Conservation (phyloP, 768 basidiomycete genomes). For the Chalciporus piperatus region DNA sequence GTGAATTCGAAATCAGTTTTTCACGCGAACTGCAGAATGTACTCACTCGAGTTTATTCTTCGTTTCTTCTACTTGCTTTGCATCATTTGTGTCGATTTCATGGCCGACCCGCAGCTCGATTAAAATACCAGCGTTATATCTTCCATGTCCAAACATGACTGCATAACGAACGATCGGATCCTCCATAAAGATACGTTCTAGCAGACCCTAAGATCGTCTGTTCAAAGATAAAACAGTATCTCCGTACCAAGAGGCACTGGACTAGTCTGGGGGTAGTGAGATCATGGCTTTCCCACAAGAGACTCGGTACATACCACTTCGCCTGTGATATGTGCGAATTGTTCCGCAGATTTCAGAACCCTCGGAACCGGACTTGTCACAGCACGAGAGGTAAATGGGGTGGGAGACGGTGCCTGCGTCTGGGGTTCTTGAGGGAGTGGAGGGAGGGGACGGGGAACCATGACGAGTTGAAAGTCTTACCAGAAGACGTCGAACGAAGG, state of each 20-base stretch:
- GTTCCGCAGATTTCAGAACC: neutral
- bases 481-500: slow-evolving; percentile 9
- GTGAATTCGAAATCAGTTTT: neutral
- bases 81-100: slow-evolving; percentile 10
- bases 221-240: neutral
- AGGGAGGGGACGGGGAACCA: neutral
- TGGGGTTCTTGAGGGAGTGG: neutral
- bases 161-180: slow-evolving; percentile 15
- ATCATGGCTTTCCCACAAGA: neutral
- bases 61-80: slow-evolving; percentile 9
- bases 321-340: slow-evolving; percentile 15
- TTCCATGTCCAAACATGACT: slow-evolving; percentile 22
- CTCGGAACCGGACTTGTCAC: no score
- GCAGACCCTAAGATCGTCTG: neutral
- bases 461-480: slow-evolving; percentile 3
- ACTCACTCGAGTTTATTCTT: slow-evolving; percentile 16
- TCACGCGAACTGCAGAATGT: neutral
- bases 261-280: slow-evolving; percentile 14
- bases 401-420: neutral
- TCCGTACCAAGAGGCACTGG: slow-evolving; percentile 16
- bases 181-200: slow-evolving; percentile 16
- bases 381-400: no score
- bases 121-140: slow-evolving; percentile 16
- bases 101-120: slow-evolving; percentile 11
- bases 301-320: slow-evolving; percentile 12